These are phyloP conservation scores for Anthracocystis panici-leucophaei DNA, from an alignment of 1,284 basidiomycete genomes.

Conservation along the genomic window DNA sequence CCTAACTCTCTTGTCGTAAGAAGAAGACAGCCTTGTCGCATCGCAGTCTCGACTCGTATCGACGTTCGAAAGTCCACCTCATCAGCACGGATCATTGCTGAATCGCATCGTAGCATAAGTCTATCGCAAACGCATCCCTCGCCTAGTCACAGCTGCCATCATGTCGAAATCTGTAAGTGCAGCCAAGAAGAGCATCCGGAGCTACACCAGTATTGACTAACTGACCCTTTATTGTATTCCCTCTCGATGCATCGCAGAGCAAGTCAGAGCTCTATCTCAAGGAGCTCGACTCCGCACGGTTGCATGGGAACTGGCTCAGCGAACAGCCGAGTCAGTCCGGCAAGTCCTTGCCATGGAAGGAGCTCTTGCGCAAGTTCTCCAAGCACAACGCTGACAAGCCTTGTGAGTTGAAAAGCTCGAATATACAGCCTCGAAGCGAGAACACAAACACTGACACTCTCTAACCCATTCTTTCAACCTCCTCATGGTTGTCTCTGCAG, in stretches of 20 bases:
- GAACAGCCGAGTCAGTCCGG: slow-evolving; percentile 42
- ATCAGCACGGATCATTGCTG: not conserved
- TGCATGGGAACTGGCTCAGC: slow-evolving; percentile 60
- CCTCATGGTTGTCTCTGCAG: slow-evolving; percentile 9
- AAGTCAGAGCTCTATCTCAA: slow-evolving; percentile 62
- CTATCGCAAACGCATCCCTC: not conserved
- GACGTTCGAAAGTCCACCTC: not conserved
- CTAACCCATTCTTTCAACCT: not conserved
- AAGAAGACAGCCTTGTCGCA: not conserved
- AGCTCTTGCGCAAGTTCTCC: slow-evolving; percentile 68
- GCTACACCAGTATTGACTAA: not conserved
- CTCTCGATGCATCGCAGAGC: slow-evolving; percentile 20
- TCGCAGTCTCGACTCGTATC: not conserved
- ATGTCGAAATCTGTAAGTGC: slow-evolving; percentile 47
- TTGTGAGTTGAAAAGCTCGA: slow-evolving; percentile 32
- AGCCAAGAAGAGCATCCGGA: not conserved
- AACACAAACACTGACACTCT: not conserved
- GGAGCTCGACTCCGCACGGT: slow-evolving; percentile 63
- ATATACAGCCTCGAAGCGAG: not conserved
- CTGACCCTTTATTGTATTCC: not conserved
- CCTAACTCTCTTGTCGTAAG: too few species aligned
- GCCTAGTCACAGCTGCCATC: not conserved
- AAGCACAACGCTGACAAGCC: slow-evolving; percentile 68
- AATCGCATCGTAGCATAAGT: not conserved
- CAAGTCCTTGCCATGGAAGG: slow-evolving; percentile 55